These are phyloP conservation scores for Ceratocystis smalleyi DNA, from an alignment of 2,329 filamentous ascomycete genomes.

Conservation along the genomic window DNA sequence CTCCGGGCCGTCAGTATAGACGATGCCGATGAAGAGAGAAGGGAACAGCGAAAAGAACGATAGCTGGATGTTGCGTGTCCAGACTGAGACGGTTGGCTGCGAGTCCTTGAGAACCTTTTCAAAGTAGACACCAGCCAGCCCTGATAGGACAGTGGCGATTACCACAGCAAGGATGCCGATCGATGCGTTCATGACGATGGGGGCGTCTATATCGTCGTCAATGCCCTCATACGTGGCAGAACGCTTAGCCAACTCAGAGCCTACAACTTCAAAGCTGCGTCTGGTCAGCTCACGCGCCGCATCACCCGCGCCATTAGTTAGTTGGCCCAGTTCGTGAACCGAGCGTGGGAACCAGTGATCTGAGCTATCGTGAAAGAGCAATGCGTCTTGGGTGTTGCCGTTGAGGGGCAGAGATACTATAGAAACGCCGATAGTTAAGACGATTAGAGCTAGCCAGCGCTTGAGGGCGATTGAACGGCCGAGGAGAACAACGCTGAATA, in stretches of 20 bases:
- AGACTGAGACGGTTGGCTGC: constrained; percentile 59
- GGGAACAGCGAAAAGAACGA: constrained; percentile 90
- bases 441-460: constrained; percentile 65
- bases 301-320: constrained; percentile 31
- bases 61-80: constrained; percentile 88
- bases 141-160: constrained; percentile 63
- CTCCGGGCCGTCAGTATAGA: constrained; percentile 72
- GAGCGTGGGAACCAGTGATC: constrained; percentile 63
- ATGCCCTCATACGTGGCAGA: constrained; percentile 90
- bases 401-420: constrained; percentile 66
- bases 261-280: constrained; percentile 26
- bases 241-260: constrained; percentile 33
- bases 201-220: constrained; percentile 39
- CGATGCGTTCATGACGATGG: constrained; percentile 35
- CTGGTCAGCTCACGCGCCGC: constrained; percentile 37
- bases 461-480: constrained; percentile 52
- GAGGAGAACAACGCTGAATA: constrained; percentile 71
- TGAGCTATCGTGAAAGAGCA: constrained; percentile 47
- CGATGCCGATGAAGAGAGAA: constrained; percentile 68
- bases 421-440: constrained; percentile 68
- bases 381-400: constrained; percentile 37
- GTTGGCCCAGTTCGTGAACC: constrained; percentile 57
- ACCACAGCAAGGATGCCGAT: constrained; percentile 67
- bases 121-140: constrained; percentile 72
- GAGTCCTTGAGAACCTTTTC: constrained; percentile 86